A percentile compares a stretch with the other conserved stretches of the same genome.
phyloP scores from a whole-genome alignment of 306 rosid species.

The Macrotyloma uniflorum region DNA sequence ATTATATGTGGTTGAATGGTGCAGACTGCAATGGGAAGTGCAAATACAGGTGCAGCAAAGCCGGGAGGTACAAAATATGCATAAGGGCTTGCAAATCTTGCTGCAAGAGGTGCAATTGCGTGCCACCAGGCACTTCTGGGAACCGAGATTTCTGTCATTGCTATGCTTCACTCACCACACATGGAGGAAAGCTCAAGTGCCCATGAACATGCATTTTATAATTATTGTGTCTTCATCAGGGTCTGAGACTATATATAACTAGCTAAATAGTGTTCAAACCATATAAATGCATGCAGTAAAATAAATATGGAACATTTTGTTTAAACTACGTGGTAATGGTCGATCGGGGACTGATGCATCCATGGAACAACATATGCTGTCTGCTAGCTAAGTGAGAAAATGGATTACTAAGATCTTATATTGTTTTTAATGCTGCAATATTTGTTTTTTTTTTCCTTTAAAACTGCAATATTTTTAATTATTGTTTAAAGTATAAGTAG shows the following conservation, averaged over 20 bases:
- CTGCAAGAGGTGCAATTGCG: constrained; percentile 48
- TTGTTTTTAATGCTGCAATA: neutral
- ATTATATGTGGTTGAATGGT: neutral
- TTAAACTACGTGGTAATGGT: neutral
- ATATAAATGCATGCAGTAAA: too few relatives aligned
- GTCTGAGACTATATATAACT: too few relatives aligned
- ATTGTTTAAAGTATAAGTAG: too few relatives aligned
- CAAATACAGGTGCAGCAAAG: constrained; percentile 43
- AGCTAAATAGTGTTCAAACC: too few relatives aligned
- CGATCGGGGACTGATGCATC: too few relatives aligned
- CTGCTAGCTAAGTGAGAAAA: neutral
- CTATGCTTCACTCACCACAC: constrained; percentile 44
- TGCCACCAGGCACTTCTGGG: constrained; percentile 50
- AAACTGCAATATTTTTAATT: too few relatives aligned
- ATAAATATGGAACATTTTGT: neutral
- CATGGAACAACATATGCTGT: too few relatives aligned
- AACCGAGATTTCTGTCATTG: constrained; percentile 44
- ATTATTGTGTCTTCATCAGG: too few relatives aligned
- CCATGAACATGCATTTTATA: constrained; percentile 29
- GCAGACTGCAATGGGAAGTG: constrained; percentile 46
- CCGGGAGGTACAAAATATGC: constrained; percentile 37
- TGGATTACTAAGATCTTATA: neutral
- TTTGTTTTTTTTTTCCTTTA: too few relatives aligned
- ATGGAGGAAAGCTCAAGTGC: constrained; percentile 47
- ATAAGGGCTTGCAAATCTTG: constrained; percentile 48